A percentile compares a stretch with the other conserved stretches of the same genome.
phyloP scores from a whole-genome alignment of 2,329 filamentous ascomycete genomes.

The Botrytis galanthina region DNA sequence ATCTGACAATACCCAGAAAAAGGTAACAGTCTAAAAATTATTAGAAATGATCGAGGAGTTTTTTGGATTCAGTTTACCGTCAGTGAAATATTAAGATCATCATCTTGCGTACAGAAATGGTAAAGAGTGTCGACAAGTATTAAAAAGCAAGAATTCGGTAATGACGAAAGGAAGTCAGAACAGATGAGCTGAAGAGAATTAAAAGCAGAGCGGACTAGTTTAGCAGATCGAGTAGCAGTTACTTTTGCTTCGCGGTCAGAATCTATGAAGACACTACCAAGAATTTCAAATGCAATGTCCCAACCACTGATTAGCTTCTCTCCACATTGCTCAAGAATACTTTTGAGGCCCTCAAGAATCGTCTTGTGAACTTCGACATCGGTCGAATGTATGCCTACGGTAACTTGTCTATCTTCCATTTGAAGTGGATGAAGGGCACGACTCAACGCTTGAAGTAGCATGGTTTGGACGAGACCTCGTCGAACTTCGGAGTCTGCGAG shows the following conservation, averaged over 20 bases:
- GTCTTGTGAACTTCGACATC: conserved; percentile 80
- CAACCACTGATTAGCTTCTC: conserved; percentile 81
- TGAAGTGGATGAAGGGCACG: conserved; percentile 60
- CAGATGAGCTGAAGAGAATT: conserved; percentile 87
- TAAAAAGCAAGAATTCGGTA: conserved; percentile 68
- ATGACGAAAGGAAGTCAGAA: conserved; percentile 82
- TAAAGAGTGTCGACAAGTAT: conserved; percentile 83
- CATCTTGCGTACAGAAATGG: conserved; percentile 82
- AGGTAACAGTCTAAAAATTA: conserved; percentile 70
- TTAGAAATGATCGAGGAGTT: conserved; percentile 21
- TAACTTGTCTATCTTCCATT: conserved; percentile 49
- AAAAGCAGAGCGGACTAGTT: conserved; percentile 82
- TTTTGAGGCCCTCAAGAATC: conserved; percentile 75
- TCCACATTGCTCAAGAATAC: conserved; percentile 81
- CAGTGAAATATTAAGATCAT: conserved; percentile 92
- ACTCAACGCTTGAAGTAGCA: conserved; percentile 65
- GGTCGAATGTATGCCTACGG: conserved; percentile 58
- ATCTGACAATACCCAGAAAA: conserved; percentile 94
- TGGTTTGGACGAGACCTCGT: conserved; percentile 65
- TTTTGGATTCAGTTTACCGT: conserved; percentile 60
- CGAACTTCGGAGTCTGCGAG: conserved; percentile 50
- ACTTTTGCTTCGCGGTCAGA: conserved; percentile 26
- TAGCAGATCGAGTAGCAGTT: conserved; percentile 58
- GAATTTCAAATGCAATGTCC: conserved; percentile 80
- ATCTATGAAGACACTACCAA: conserved; percentile 72